phyloP scores from a whole-genome alignment of 371 early-diverging fungal genomes.

The Mucor lusitanicus region DNA sequence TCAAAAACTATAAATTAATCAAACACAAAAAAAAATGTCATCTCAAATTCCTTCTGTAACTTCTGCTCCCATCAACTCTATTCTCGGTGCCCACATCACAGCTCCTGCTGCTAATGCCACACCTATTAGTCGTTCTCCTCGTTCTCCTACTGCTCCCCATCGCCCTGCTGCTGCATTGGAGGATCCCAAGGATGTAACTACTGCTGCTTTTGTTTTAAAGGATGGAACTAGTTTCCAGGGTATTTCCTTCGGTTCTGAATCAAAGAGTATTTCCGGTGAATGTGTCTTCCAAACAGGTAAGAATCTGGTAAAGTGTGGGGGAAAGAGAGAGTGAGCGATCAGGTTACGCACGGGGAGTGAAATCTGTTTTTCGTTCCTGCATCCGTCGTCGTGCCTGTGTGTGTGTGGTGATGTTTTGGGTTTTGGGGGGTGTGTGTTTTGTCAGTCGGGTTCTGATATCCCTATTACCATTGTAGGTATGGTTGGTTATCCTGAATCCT shows the following conservation, averaged over 20 bases:
- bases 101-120: slow-evolving; percentile 55
- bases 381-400: not conserved
- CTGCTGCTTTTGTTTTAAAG: slow-evolving; percentile 75
- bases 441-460: not conserved
- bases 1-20: not conserved
- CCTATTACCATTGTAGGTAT: slow-evolving; percentile 31
- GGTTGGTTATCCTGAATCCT: slow-evolving; percentile 88
- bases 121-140: slow-evolving; percentile 43
- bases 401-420: not conserved
- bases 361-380: slow-evolving; percentile 1
- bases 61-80: slow-evolving; percentile 53
- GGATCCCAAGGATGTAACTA: slow-evolving; percentile 47
- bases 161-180: slow-evolving; percentile 61
- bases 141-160: slow-evolving; percentile 48
- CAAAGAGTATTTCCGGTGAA: slow-evolving; percentile 88
- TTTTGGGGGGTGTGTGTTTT: not conserved
- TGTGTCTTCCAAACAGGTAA: slow-evolving; percentile 97
- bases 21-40: slow-evolving; percentile 24
- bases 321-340: not conserved
- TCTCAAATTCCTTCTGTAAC: slow-evolving; percentile 48
- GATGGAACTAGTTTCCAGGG: slow-evolving; percentile 90
- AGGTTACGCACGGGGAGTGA: not conserved
- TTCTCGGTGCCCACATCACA: slow-evolving; percentile 37
- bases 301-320: slow-evolving; percentile 6
- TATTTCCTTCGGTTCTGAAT: slow-evolving; percentile 92